These are phyloP conservation scores for Leccinum boreale DNA, from an alignment of 768 basidiomycete species.

Conservation along the genomic window DNA sequence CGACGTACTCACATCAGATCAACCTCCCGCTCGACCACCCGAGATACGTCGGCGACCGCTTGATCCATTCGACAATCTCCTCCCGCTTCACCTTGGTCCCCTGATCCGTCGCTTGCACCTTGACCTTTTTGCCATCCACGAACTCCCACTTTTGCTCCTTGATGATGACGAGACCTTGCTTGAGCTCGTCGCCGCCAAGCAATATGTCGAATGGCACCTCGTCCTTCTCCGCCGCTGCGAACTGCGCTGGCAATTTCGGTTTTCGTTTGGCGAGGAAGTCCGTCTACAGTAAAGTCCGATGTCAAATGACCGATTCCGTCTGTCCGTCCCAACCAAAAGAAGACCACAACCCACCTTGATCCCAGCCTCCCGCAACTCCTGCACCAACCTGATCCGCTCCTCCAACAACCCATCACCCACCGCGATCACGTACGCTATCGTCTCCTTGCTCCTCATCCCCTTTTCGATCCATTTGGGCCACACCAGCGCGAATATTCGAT, in stretches of 20 bases:
- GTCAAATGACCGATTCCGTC: background rate
- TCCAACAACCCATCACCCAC: constrained; percentile 85
- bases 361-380: constrained; percentile 78
- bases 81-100: constrained; percentile 62
- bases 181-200: constrained; percentile 83
- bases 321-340: background rate
- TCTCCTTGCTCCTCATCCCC: constrained; percentile 82
- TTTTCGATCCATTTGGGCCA: constrained; percentile 83
- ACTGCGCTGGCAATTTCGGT: constrained; percentile 84
- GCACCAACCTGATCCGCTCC: constrained; percentile 79
- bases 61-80: constrained; percentile 64
- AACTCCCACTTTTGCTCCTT: constrained; percentile 89
- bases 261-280: constrained; percentile 93
- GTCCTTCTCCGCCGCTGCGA: constrained; percentile 86
- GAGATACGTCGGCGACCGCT: constrained; percentile 33
- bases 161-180: constrained; percentile 79
- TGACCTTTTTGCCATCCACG: constrained; percentile 65
- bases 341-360: constrained; percentile 63
- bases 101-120: constrained; percentile 57
- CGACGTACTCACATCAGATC: constrained; percentile 14
- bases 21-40: constrained; percentile 32
- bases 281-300: constrained; percentile 45
- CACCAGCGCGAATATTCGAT: constrained; percentile 87
- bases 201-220: constrained; percentile 92
- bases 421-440: constrained; percentile 91